Conservation (phyloP, 2,329 filamentous ascomycete genomes). For the Fusarium setosum region DNA sequence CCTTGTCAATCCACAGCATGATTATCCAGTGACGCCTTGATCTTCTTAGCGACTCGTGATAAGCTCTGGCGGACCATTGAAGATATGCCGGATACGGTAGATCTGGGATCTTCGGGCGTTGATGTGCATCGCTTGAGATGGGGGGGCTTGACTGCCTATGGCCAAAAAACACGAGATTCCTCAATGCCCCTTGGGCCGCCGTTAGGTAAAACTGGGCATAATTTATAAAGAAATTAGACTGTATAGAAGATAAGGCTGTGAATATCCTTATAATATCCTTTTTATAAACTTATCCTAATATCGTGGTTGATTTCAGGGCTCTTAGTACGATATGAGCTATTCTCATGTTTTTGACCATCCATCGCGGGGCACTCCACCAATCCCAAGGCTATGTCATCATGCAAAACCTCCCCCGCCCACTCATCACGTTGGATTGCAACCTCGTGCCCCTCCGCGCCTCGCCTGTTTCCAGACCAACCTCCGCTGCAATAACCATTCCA, state of each 20-base stretch:
- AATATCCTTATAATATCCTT: too few relatives aligned
- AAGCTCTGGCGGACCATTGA: conserved; percentile 17
- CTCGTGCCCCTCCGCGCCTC: conserved; percentile 34
- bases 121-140: background rate
- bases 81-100: background rate
- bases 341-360: background rate
- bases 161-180: too few relatives aligned
- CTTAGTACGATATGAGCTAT: background rate
- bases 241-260: too few relatives aligned
- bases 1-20: conserved; percentile 12
- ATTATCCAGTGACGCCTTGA: conserved; percentile 10
- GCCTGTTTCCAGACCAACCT: conserved; percentile 34
- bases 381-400: conserved; percentile 36
- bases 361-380: conserved; percentile 38
- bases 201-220: too few relatives aligned
- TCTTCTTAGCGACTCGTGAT: conserved; percentile 7
- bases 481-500: conserved; percentile 32
- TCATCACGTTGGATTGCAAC: conserved; percentile 24
- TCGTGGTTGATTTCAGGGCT: too few relatives aligned
- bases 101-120: conserved; percentile 13
- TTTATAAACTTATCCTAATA: background rate
- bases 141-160: too few relatives aligned
- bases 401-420: conserved; percentile 27
- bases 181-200: too few relatives aligned
- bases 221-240: too few relatives aligned